Evolutionary conservation across 2,329 filamentous ascomycete genomes (phyloP), one percentile per base, ranked within the genome.

Genomic region (Bipolaris cookei): DNA sequence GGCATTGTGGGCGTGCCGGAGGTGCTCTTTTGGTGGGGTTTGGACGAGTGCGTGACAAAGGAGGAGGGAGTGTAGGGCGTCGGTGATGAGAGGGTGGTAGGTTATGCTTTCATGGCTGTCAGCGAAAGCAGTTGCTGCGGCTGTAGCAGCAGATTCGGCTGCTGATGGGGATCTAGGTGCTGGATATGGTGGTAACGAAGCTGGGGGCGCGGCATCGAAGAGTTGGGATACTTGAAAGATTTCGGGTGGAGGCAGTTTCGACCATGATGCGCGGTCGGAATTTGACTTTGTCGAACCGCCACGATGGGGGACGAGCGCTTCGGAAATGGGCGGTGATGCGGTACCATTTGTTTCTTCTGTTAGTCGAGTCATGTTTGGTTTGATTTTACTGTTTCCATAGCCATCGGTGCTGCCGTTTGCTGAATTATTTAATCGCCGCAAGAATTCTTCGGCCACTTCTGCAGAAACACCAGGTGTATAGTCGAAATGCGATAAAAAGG

Each of bases 1-100:
- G 4, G 89, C 91, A 84, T 93, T 95, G 78, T 92, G 84, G 0
- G 90, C 90, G 71, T 95, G 90, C 34, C 91, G 89, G 47, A 88
- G 85, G 32, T 93, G 84, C 73, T 95, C 91, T 66, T 90, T 91
- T 10, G 85, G 76, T 0, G 90, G 90, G 0, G 91, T 96, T 75
- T 94, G 91, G 6, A 91, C 78, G 8, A 96, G 84, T n/a, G 85
- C 85, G 75, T 96, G 91, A 64, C 88, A 90, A 38, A 96, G 84
- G 7, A 96, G 85, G 1, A 95, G 77, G 4, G 87, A 88, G 74
- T 96, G 91, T 0, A 96, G 83, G 1, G 89, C 89, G 63, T 96
- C 91, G 6, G 87, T 87, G 10, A 96, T 81, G 7, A 95, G 82
- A 0, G 91, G 92, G 68, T 96, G 91, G 72, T 91, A 95, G 1